Conservation (phyloP, 371 early-diverging fungal species). For the Mortierella sp. region DNA sequence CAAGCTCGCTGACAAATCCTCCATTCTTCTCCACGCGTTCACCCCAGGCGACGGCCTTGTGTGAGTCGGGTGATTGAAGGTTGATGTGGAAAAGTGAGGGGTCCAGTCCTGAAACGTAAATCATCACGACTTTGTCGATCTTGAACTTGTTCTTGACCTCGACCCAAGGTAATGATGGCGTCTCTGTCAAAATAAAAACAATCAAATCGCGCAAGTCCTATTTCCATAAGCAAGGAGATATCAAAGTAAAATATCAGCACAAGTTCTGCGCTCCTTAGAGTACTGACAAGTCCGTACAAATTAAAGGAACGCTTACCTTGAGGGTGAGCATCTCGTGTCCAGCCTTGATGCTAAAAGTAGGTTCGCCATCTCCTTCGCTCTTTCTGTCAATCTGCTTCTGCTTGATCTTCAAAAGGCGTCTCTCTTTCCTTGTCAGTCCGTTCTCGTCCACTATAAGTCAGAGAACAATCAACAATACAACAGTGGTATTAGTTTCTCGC, state of each 20-base stretch:
- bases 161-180: constrained; percentile 45
- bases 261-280: neutral
- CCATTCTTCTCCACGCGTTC: constrained; percentile 18
- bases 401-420: constrained; percentile 41
- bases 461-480: neutral
- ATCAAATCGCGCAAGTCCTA: constrained; percentile 55
- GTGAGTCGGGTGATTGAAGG: constrained; percentile 27
- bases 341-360: constrained; percentile 26
- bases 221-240: no score
- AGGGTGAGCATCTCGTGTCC: constrained; percentile 40
- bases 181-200: constrained; percentile 48
- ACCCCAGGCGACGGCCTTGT: constrained; percentile 26
- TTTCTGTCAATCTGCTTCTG: constrained; percentile 35
- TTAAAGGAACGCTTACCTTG: constrained; percentile 18
- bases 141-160: constrained; percentile 47
- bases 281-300: neutral
- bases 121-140: constrained; percentile 47
- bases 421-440: constrained; percentile 43
- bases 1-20: constrained; percentile 31
- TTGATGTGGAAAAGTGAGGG: constrained; percentile 41
- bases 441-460: constrained; percentile 20
- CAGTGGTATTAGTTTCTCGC: neutral
- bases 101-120: constrained; percentile 50
- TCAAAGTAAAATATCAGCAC: no score
- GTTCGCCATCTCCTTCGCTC: constrained; percentile 38